A percentile compares a stretch with the other conserved stretches of the same genome.
Conservation (phyloP, 805 yeast genomes). For the Saccharomycopsis sp. region DNA sequence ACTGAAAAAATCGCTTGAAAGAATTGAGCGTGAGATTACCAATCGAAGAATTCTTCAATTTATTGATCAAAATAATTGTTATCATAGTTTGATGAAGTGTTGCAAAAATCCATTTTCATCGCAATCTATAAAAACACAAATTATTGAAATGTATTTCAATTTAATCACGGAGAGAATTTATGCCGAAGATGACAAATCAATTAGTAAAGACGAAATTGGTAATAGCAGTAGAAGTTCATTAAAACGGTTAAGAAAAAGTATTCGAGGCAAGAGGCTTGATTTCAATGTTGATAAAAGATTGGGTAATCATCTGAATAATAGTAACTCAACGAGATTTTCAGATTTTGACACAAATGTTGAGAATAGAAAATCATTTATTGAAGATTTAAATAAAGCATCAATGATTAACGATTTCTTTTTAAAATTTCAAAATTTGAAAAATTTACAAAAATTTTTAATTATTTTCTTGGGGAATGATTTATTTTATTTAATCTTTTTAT, state of each 20-base stretch:
- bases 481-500: slow-evolving; percentile 14
- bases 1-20: no score
- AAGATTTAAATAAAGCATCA: slow-evolving; percentile 8
- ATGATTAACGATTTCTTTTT: slow-evolving; percentile 15
- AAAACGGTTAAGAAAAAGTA: neutral
- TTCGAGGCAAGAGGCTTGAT: neutral
- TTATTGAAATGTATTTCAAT: slow-evolving; percentile 15
- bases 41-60: neutral
- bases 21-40: no score
- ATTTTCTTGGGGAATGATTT: slow-evolving; percentile 15
- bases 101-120: slow-evolving; percentile 17
- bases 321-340: neutral
- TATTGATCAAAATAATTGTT: slow-evolving; percentile 5
- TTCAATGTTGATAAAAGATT: neutral
- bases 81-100: slow-evolving; percentile 10
- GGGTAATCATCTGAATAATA: neutral
- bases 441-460: slow-evolving; percentile 11
- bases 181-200: neutral
- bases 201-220: neutral
- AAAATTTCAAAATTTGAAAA: slow-evolving; percentile 15
- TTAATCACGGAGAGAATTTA: slow-evolving; percentile 12
- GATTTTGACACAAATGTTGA: neutral
- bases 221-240: neutral
- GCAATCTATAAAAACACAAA: slow-evolving; percentile 1
- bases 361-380: neutral